Base-by-base conservation (phyloP, 2,329 filamentous ascomycete species). In the Rutstroemia sp. region DNA sequence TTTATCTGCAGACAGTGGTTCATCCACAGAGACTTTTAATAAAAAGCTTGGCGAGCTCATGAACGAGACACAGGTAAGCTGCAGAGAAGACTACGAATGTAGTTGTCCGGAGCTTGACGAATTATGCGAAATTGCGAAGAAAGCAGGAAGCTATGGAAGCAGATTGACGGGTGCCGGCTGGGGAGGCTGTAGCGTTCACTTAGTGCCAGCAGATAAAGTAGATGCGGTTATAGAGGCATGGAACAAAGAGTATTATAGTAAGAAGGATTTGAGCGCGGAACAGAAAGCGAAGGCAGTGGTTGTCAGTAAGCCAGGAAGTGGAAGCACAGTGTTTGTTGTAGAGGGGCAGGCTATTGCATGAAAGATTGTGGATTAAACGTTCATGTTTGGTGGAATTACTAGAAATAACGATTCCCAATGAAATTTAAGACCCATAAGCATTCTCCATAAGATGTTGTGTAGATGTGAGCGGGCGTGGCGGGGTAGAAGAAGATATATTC, bases 131-230 rank as follows among this genome's bases (percentile, higher is more conserved):
- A 86, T 97, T 63, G 92, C 92, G 0, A 79, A 85, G 27, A 78
- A 76, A 16, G 88, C 88, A 0, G 94, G 94, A 2, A 83, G 88
- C 17, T 91, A 90, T 69, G 94, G 92, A 27, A 91, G 88, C 64
- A 78, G 92, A 25, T 74, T 96, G 64, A 97, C 92, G 0, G 94
- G 94, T 41, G 94, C 94, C 0, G 94, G 94, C 3, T 99, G 94
- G 94, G 94, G 94, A 60, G 94, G 94, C 2, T 97, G 94, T 74
- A 94, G 84, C 59, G 92, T 99, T 57, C 94, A 99, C 74, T 79
- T 99, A 57, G 87, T 97, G 52, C 88, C 92, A 0, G 88, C 84
- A 57, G 81, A 90, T 66, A 92, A 87, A 72, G 87, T 96, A 0
- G 84, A 86, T 5, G 81, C 76, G 25, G 88, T 99, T 21, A 89